Percentiles rank a stretch among this genome's conserved stretches.
Evolutionary conservation across 2,329 filamentous ascomycete species (phyloP).

Genomic region (Aspergillus tamarii): DNA sequence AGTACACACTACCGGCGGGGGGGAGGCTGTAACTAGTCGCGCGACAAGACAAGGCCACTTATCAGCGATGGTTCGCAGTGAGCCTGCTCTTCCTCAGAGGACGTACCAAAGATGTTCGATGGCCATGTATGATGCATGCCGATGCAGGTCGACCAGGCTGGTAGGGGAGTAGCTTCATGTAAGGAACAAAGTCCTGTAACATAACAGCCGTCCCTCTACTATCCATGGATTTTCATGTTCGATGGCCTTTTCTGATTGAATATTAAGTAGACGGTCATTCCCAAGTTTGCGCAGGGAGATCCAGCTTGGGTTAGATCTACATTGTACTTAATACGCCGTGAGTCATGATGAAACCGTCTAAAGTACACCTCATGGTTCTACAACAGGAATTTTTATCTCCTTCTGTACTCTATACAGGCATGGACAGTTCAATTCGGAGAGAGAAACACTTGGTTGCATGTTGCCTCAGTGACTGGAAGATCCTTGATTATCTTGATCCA

Average conservation of each 20-base stretch:
- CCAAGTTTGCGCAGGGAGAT: not conserved
- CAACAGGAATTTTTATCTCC: not conserved
- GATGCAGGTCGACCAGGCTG: not conserved
- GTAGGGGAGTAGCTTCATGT: not conserved
- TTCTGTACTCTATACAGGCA: not conserved
- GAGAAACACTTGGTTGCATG: not conserved
- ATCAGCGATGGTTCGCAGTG: not conserved
- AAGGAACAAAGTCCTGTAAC: slow-evolving; percentile 1
- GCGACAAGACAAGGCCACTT: not conserved
- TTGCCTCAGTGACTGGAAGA: not conserved
- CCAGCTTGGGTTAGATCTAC: not conserved
- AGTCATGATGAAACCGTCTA: not conserved
- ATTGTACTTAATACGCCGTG: not conserved
- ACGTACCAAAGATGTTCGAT: not conserved
- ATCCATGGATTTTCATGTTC: not conserved
- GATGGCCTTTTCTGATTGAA: not conserved
- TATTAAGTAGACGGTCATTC: not conserved
- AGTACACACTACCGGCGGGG: not conserved
- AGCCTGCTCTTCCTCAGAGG: not conserved
- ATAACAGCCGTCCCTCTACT: not conserved
- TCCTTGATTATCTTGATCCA: not conserved
- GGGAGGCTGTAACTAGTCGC: not conserved
- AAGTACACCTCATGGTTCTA: not conserved
- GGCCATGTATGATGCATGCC: not conserved
- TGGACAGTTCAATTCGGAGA: not conserved